Evolutionary conservation across 495 filamentous ascomycete species (phyloP), one percentile per base, ranked within the genome.

Genomic region (Staphylotrichum tortipilum): DNA sequence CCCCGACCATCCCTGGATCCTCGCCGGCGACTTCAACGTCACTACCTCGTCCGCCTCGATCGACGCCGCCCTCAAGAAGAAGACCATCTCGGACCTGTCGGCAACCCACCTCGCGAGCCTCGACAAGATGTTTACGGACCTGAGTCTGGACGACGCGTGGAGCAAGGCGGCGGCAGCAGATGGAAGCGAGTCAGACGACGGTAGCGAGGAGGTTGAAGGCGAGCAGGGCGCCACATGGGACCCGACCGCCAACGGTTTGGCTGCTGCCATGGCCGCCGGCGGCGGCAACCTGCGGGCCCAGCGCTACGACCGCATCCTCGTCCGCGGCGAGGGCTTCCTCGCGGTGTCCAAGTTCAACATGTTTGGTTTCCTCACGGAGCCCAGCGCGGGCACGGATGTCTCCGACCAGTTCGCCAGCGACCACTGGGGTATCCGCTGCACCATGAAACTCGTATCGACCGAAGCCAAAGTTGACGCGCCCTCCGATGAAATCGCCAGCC

Each of bases 1-100:
- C 38, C 44, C 59, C 21, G 24, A 42, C 1, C 66, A 70, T 48
- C 62, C 69, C 18, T 78, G 70, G 67, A 67, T 81, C 34, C 47
- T 82, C 24, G 78, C 72, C 2, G 79, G 79, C 2, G 79, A 81
- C 56, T 78, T 80, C 60, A 81, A 81, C 47, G 57, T 81, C 15
- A 61, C 70, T 5, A 78, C 74, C 6, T 81, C 78, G 1, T 53
- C 61, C 24, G 66, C 67, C 37, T 70, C 71, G 5, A 72, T 80
- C 44, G 59, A 75, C n/a, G 61, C 53, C 7, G 76, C 76, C 8
- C 39, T 76, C 18, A 66, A 65, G 31, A 70, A 60, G 43, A 70
- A 68, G 22, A 49, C 62, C 18, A 70, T 82, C 29, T 72, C 71
- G 0, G 40, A 54, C 3, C 53, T 64, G 33, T 70, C 72, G 1